These are phyloP conservation scores for Conticribra weissflogii DNA, from an alignment of 108 stramenopile genomes.

Conservation along the genomic window DNA sequence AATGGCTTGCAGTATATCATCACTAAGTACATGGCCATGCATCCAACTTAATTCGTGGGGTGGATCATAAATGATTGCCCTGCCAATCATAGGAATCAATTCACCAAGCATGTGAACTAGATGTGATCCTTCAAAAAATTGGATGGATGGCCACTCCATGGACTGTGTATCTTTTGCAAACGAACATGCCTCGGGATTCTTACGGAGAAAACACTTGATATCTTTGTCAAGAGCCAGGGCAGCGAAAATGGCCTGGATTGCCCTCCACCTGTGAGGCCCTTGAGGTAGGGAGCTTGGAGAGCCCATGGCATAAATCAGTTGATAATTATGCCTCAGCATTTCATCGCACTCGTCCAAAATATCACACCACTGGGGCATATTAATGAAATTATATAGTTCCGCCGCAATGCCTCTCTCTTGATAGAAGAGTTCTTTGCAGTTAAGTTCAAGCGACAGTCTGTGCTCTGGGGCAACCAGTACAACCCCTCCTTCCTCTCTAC, in stretches of 20 bases:
- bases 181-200: conserved; percentile 10
- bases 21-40: neutral
- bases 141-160: conserved; percentile 8
- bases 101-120: conserved; percentile 19
- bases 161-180: neutral
- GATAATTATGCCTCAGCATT: conserved; percentile 52
- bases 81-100: conserved; percentile 7
- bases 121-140: conserved; percentile 23
- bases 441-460: conserved; percentile 56
- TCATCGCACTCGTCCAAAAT: conserved; percentile 67
- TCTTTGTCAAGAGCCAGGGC: conserved; percentile 11
- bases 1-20: conserved; percentile 19
- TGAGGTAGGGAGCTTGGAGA: conserved; percentile 20
- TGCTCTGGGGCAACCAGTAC: conserved; percentile 63
- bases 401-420: conserved; percentile 3
- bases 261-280: conserved; percentile 34
- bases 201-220: neutral
- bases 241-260: conserved; percentile 27
- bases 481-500: conserved; percentile 35
- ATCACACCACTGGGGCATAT: conserved; percentile 40
- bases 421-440: conserved; percentile 44
- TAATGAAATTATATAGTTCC: conserved; percentile 9
- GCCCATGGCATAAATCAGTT: conserved; percentile 61
- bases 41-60: conserved; percentile 35
- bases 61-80: conserved; percentile 18